Evolutionary conservation across 2,329 filamentous ascomycete species (phyloP).

Genomic region (Metarhizium album): DNA sequence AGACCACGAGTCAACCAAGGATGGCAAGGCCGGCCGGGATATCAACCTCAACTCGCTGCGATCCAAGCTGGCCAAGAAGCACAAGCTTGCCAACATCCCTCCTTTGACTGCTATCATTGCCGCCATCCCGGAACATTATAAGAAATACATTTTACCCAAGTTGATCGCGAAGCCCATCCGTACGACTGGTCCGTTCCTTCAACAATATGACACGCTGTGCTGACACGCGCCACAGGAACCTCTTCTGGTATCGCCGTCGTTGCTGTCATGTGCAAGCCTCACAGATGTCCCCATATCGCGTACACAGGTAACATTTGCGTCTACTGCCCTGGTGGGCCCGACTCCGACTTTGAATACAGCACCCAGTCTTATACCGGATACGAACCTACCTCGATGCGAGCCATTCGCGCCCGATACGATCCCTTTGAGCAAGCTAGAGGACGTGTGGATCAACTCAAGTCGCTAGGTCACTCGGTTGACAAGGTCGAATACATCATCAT

Average conservation of each 20-base stretch:
- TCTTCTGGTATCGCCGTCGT: constrained; percentile 97
- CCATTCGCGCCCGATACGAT: constrained; percentile 92
- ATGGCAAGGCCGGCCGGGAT: constrained; percentile 68
- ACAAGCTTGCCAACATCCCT: constrained; percentile 76
- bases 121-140: constrained; percentile 97
- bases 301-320: constrained; percentile 99
- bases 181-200: constrained; percentile 21
- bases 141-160: constrained; percentile 96
- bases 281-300: constrained; percentile 92
- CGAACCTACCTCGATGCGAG: constrained; percentile 96
- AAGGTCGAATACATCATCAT: constrained; percentile 99
- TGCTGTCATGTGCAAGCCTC: constrained; percentile 98
- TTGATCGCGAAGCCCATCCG: constrained; percentile 93
- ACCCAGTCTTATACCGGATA: constrained; percentile 98
- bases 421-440: constrained; percentile 96
- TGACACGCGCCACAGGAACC: constrained; percentile 46
- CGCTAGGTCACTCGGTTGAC: constrained; percentile 90
- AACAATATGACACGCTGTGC: not conserved
- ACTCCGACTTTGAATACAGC: constrained; percentile 98
- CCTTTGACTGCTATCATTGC: constrained; percentile 95
- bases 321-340: constrained; percentile 93
- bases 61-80: constrained; percentile 83
- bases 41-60: constrained; percentile 87
- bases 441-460: constrained; percentile 92
- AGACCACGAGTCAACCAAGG: constrained; percentile 74